Base-by-base conservation (phyloP, 2,329 filamentous ascomycete species). In the Epichloe amarillans region DNA sequence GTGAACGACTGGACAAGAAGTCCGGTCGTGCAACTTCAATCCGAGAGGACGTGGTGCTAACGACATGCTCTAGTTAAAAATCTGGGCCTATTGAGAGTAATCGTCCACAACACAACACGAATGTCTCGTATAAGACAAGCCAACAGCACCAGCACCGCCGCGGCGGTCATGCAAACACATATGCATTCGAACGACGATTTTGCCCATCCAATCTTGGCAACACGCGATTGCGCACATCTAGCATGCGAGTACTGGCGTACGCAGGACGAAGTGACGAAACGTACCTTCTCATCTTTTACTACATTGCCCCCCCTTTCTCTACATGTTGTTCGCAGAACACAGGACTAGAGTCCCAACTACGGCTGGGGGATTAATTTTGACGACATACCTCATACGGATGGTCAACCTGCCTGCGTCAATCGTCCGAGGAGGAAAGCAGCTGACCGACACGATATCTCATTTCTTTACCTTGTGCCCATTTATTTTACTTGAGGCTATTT, bases 31-130 rank as follows among this genome's bases (percentile, higher is more conserved):
- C 35, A 23, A 12, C 11, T 21, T 38, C n/a, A 12, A 5, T 23
- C 4, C 5, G n/a, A 15, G 30, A 3, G 11, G 38, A 15, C n/a
- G 30, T 44, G 14, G 30, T 17, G 40, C 33, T 52, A 55, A 62
- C 49, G 59, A 50, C 23, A 38, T 36, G 5, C 10, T 10, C 56
- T 42, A 90, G 86, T 83, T 91, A 69, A 90, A 89, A 79, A 82
- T 91, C 67, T 91, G 86, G 86, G 86, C 86, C 56, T 88, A 85
- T 73, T 87, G 84, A 70, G 39, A 36, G 41, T 59, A 50, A 46
- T 54, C 53, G 55, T 55, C 55, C 50, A 21, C 40, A 46, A 36
- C 23, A 17, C 59, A 54, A 55, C 53, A 62, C 53, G 51, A 54
- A 56, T 51, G 54, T 57, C 58, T 58, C 58, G 54, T 57, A 56